Percentiles rank a stretch among this genome's conserved stretches.
These are phyloP conservation scores for Arthrocladium fulminans DNA, from an alignment of 2,329 filamentous ascomycete genomes.

Conservation along the genomic window DNA sequence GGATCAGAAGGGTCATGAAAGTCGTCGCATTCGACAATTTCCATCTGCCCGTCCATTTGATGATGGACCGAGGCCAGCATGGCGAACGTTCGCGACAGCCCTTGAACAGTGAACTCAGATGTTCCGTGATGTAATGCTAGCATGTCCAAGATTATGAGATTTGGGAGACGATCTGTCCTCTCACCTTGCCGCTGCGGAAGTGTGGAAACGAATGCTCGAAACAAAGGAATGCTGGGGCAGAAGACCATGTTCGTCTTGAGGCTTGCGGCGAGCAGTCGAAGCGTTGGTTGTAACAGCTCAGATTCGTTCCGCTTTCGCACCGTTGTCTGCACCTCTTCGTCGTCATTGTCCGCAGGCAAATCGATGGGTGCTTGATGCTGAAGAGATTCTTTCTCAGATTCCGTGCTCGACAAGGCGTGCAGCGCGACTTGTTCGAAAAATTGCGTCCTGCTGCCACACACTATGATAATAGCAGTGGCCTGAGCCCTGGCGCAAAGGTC, in stretches of 20 bases:
- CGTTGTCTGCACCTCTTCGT: not conserved
- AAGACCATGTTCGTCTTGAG: conserved; percentile 63
- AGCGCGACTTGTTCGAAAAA: conserved; percentile 3
- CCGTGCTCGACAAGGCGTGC: not conserved
- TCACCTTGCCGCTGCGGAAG: conserved; percentile 33
- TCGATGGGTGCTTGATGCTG: not conserved
- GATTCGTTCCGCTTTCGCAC: not conserved
- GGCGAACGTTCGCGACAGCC: conserved; percentile 38
- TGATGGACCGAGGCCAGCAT: conserved; percentile 31
- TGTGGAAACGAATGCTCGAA: conserved; percentile 66
- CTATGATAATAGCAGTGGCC: not conserved
- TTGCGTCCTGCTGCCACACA: not conserved
- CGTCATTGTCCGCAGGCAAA: not conserved
- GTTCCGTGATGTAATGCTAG: conserved; percentile 35
- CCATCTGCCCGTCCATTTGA: conserved; percentile 25
- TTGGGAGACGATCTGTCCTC: conserved; percentile 8
- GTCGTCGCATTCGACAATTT: conserved; percentile 35
- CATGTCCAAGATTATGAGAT: conserved; percentile 35
- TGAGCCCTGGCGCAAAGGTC: not conserved
- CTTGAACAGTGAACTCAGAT: conserved; percentile 41
- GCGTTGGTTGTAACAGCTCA: conserved; percentile 52
- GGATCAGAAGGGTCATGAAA: conserved; percentile 24
- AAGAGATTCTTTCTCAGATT: not conserved
- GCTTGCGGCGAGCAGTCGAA: conserved; percentile 61
- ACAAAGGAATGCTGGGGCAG: conserved; percentile 63